Evolutionary conservation across 1,284 basidiomycete species (phyloP).

Genomic region (Fomitopsis pinicola): DNA sequence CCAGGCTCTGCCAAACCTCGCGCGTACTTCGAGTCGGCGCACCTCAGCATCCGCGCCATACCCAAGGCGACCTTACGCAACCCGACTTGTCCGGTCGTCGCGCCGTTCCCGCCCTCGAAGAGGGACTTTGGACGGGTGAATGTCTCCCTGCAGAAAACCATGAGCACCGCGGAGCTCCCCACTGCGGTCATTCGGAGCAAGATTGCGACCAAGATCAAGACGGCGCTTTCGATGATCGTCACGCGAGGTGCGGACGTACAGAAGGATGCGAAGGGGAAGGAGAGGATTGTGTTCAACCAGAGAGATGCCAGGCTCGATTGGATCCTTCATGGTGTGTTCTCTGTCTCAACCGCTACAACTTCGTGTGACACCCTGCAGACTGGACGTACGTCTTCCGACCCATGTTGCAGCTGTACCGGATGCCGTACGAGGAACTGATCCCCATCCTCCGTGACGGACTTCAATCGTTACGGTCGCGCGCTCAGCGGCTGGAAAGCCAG

Average conservation of each 20-base stretch:
- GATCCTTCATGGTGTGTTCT: slow-evolving; percentile 34
- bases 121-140: slow-evolving; percentile 11
- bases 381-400: slow-evolving; percentile 43
- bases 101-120: slow-evolving; percentile 16
- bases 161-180: slow-evolving; percentile 16
- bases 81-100: slow-evolving; percentile 11
- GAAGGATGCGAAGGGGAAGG: slow-evolving; percentile 18
- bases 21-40: slow-evolving; percentile 4
- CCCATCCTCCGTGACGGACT: slow-evolving; percentile 13
- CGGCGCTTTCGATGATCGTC: slow-evolving; percentile 35
- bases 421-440: slow-evolving; percentile 40
- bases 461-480: background rate
- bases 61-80: slow-evolving; percentile 23
- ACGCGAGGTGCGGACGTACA: slow-evolving; percentile 33
- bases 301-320: slow-evolving; percentile 20
- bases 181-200: slow-evolving; percentile 16
- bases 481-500: background rate
- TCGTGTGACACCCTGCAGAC: slow-evolving; percentile 22
- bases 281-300: slow-evolving; percentile 25
- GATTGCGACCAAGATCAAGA: slow-evolving; percentile 32
- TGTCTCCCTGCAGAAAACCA: slow-evolving; percentile 23
- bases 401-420: slow-evolving; percentile 33
- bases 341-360: background rate
- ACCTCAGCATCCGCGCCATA: slow-evolving; percentile 16
- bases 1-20: background rate